These are phyloP conservation scores for Bisporella sp. DNA, from an alignment of 2,329 filamentous ascomycete genomes.

Conservation along the genomic window DNA sequence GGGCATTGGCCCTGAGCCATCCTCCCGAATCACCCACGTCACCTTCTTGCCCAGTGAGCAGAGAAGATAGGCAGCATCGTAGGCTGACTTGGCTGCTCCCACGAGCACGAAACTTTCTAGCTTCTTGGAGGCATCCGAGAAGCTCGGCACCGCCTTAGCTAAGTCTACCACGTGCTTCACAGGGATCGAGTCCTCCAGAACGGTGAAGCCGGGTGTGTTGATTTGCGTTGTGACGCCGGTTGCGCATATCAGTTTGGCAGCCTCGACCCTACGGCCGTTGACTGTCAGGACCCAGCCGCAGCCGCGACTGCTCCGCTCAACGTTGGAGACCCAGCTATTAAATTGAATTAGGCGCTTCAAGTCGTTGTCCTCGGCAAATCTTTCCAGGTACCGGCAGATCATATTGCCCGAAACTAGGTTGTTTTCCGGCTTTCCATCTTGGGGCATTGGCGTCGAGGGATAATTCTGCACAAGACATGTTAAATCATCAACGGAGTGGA, in stretches of 20 bases:
- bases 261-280: not conserved
- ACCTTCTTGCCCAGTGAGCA: slow-evolving; percentile 6
- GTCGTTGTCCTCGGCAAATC: not conserved
- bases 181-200: not conserved
- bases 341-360: not conserved
- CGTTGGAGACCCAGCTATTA: not conserved
- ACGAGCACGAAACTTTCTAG: slow-evolving; percentile 3
- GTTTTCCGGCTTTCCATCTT: not conserved
- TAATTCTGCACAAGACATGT: slow-evolving; percentile 11
- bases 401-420: not conserved
- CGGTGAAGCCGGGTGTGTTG: not conserved
- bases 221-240: not conserved
- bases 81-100: slow-evolving; percentile 5
- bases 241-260: not conserved
- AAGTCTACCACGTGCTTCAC: not conserved
- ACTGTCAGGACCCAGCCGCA: not conserved
- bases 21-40: slow-evolving; percentile 5
- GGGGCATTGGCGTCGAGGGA: slow-evolving; percentile 14
- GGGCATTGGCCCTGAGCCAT: slow-evolving; percentile 13
- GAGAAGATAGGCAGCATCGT: slow-evolving; percentile 5
- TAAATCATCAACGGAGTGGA: too few relatives aligned
- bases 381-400: not conserved
- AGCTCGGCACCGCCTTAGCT: not conserved
- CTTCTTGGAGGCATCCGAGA: not conserved
- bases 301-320: not conserved